Conservation (phyloP, 345 rosid species). For the Aquilaria yunnanensis region DNA sequence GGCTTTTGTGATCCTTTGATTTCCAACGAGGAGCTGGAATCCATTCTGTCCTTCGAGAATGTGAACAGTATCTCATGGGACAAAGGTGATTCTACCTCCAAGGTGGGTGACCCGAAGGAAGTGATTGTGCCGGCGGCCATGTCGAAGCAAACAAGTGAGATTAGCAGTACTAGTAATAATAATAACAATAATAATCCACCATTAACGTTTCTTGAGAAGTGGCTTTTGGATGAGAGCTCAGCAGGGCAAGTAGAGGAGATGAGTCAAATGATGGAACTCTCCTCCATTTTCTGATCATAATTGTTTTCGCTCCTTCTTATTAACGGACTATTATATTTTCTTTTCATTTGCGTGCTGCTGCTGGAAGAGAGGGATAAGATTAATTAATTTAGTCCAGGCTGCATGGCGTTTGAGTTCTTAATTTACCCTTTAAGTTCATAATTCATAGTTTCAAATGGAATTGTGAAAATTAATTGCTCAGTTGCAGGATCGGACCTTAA, state of each 20-base stretch:
- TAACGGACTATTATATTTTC: not conserved
- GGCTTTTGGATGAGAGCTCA: conserved; percentile 82
- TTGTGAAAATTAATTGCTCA: no score
- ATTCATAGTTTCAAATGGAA: no score
- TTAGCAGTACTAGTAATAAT: conserved; percentile 5
- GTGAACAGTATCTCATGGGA: conserved; percentile 38
- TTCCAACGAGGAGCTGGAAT: conserved; percentile 45
- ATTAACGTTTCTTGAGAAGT: conserved; percentile 84
- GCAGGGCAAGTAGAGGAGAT: conserved; percentile 55
- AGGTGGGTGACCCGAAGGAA: conserved; percentile 17
- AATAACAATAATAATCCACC: conserved; percentile 37
- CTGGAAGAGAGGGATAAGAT: conserved; percentile 6
- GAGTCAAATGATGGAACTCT: conserved; percentile 26
- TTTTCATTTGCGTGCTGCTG: conserved; percentile 12
- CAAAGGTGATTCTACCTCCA: conserved; percentile 26
- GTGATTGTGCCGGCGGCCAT: not conserved
- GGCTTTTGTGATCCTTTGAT: conserved; percentile 15
- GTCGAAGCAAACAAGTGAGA: conserved; percentile 15
- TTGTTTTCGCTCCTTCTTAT: not conserved
- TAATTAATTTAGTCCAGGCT: not conserved
- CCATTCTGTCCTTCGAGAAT: conserved; percentile 54
- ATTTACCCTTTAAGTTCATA: no score
- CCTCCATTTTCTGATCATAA: conserved; percentile 39
- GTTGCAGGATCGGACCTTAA: no score
- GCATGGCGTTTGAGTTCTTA: no score